phyloP scores from a whole-genome alignment of 371 early-diverging fungal species.

The Dinochytrium kinnereticum region DNA sequence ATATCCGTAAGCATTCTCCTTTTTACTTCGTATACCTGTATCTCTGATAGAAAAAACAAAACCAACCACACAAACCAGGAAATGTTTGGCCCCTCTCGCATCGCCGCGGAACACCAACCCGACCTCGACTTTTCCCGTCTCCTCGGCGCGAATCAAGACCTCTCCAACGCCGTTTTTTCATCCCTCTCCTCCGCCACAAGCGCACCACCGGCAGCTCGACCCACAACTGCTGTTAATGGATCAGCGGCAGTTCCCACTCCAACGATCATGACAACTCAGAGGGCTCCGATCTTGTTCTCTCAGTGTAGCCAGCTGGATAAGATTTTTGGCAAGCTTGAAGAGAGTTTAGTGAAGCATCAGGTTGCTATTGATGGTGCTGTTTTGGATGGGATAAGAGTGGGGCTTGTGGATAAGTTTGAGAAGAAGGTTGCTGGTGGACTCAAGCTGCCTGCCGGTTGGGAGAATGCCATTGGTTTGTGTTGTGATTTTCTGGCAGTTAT shows the following conservation, averaged over 20 bases:
- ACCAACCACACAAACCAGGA: no score
- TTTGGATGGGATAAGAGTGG: conserved; percentile 8
- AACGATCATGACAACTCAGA: conserved; percentile 44
- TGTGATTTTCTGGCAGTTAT: not conserved
- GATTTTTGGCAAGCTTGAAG: conserved; percentile 62
- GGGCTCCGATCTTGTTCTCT: conserved; percentile 62
- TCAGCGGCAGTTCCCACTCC: conserved; percentile 26
- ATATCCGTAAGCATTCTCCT: conserved; percentile 60
- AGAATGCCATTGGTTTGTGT: conserved; percentile 19
- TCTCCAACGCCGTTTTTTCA: not conserved
- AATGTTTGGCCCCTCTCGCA: conserved; percentile 74
- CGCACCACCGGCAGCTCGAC: not conserved
- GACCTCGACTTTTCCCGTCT: conserved; percentile 23
- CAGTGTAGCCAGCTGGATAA: conserved; percentile 60
- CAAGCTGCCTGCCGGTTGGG: conserved; percentile 48
- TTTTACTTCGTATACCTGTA: no score
- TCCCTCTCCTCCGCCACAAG: not conserved
- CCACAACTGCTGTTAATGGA: no score
- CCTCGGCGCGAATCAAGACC: not conserved
- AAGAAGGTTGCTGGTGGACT: not conserved
- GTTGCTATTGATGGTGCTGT: conserved; percentile 7
- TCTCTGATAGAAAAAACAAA: no score
- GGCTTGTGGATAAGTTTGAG: conserved; percentile 6
- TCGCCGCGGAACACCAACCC: conserved; percentile 29
- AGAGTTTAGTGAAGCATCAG: conserved; percentile 41